Conservation (phyloP, 1,284 basidiomycete species). For the Moesziomyces aphidis region DNA sequence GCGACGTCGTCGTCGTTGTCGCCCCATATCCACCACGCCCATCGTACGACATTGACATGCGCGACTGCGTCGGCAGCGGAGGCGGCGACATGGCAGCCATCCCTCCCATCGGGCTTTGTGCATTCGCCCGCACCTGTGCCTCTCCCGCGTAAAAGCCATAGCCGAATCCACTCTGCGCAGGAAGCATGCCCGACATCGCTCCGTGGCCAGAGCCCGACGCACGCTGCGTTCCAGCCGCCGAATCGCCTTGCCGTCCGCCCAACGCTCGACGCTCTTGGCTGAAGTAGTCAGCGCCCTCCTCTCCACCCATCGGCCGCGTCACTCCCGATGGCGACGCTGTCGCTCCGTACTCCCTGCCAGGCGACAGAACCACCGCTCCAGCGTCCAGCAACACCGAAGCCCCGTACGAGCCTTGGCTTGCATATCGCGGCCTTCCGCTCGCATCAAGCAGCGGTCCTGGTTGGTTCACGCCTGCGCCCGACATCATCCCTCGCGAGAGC, state of each 20-base stretch:
- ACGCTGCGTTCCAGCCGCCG: conserved; percentile 1
- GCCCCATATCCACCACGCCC: neutral
- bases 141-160: neutral
- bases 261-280: neutral
- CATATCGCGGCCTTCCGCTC: conserved; percentile 2
- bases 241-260: conserved; percentile 10
- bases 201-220: conserved; percentile 8
- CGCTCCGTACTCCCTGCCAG: conserved; percentile 14
- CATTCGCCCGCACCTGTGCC: neutral
- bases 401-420: neutral
- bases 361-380: conserved; percentile 7
- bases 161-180: neutral
- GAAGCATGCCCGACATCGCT: neutral
- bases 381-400: conserved; percentile 3
- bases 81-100: conserved; percentile 1
- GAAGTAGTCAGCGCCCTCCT: conserved; percentile 26
- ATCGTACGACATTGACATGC: conserved; percentile 23
- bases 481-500: neutral
- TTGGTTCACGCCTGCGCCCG: neutral
- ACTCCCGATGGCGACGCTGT: conserved; percentile 20
- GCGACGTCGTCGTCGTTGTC: neutral
- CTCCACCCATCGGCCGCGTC: conserved; percentile 5
- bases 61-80: conserved; percentile 20
- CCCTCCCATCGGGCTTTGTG: neutral
- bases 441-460: neutral